Evolutionary conservation across 768 basidiomycete genomes (phyloP), one percentile per base, ranked within the genome.

Genomic region (Serendipita sp.): DNA sequence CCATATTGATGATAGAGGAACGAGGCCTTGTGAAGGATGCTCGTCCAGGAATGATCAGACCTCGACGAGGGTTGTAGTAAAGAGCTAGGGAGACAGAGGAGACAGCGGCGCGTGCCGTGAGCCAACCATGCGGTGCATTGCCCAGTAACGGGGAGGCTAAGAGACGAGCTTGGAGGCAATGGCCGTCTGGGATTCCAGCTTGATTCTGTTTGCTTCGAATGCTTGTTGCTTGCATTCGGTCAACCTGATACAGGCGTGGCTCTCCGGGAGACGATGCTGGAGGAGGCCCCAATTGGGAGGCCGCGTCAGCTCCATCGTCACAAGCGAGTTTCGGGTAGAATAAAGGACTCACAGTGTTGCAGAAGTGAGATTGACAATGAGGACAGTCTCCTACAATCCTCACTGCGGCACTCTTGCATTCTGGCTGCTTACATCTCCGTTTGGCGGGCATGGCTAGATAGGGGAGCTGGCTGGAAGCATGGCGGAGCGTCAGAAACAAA

Each of bases 261-360:
- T 88, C 71, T 93, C 91, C 4, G 91, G 90, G 66, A 94, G 78
- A 64, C 90, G 87, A 71, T 93, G 91, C 87, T 92, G 63, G 62
- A 31, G 67, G 64, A 63, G 38, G 62, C 67, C 63, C 70, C 58
- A 71, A 60, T 43, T 16, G 43, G 68, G 44, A 68, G 62, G 61
- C 48, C 30, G 48, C 64, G 64, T 61, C 66, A 50, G 20, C 53
- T 20, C 48, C 22, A 42, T 13, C 28, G 56, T 53, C 3, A 61
- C 61, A 9, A 61, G 45, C 20, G 20, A 33, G 9, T 7, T 3
- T 26, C 53, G n/a, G 5, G 31, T 26, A 34, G 41, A 38, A 53
- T 38, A 43, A 16, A 64, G 28, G 31, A 56, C 68, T 62, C 63
- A 68, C 68, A 31, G 63, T 60, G 17, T 82, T 81, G 69, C 90